phyloP scores from a whole-genome alignment of 768 basidiomycete genomes.

The Russula ochroleuca region DNA sequence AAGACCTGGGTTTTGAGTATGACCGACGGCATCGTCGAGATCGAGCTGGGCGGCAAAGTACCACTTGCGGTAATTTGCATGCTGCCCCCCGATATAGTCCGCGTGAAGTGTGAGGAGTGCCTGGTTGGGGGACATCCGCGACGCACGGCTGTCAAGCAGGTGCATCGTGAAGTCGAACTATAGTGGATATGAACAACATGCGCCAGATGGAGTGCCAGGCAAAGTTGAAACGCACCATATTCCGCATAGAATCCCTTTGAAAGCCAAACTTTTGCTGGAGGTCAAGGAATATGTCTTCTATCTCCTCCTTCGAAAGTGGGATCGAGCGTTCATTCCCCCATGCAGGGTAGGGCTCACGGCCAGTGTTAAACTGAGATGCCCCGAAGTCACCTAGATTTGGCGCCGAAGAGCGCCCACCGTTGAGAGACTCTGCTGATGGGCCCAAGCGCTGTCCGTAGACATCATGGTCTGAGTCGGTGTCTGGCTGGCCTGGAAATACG shows the following conservation, averaged over 20 bases:
- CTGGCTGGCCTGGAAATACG: slow-evolving; percentile 54
- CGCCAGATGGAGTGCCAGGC: not conserved
- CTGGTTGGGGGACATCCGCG: slow-evolving; percentile 94
- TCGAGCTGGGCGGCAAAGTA: slow-evolving; percentile 99
- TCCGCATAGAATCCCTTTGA: slow-evolving; percentile 91
- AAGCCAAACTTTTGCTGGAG: slow-evolving; percentile 99
- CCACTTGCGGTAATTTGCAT: slow-evolving; percentile 99
- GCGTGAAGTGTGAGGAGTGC: slow-evolving; percentile 94
- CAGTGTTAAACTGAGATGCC: slow-evolving; percentile 43
- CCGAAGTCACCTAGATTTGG: slow-evolving; percentile 67
- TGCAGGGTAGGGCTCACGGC: slow-evolving; percentile 85
- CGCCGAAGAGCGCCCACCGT: slow-evolving; percentile 64
- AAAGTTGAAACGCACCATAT: slow-evolving; percentile 62
- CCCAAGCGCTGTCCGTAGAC: slow-evolving; percentile 64
- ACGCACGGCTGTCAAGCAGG: slow-evolving; percentile 91
- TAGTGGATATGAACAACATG: slow-evolving; percentile 5
- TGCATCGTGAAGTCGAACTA: slow-evolving; percentile 99
- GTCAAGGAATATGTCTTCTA: slow-evolving; percentile 97
- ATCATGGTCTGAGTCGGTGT: slow-evolving; percentile 80
- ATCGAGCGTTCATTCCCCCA: slow-evolving; percentile 92
- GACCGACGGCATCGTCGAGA: slow-evolving; percentile 94
- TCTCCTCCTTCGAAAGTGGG: slow-evolving; percentile 98
- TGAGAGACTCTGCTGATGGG: slow-evolving; percentile 74
- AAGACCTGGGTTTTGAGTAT: slow-evolving; percentile 86
- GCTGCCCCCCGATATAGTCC: slow-evolving; percentile 97